Evolutionary conservation across 2,329 filamentous ascomycete species (phyloP).

Genomic region (Aspergillus sp.): DNA sequence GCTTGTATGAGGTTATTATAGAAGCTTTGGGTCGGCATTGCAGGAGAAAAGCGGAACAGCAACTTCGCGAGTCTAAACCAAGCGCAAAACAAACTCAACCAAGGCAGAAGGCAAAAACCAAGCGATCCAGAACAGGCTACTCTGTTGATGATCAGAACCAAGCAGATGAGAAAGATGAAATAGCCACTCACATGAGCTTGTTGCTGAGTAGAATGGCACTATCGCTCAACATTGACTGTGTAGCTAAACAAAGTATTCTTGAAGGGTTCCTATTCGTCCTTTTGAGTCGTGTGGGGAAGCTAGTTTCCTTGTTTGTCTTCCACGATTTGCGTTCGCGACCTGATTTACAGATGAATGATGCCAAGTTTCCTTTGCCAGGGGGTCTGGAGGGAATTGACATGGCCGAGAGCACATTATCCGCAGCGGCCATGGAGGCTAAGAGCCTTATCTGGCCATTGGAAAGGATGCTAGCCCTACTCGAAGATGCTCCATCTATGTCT

Average conservation of each 20-base stretch:
- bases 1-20: constrained; percentile 35
- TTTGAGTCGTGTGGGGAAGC: constrained; percentile 41
- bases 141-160: neutral
- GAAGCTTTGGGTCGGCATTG: constrained; percentile 30
- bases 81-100: constrained; percentile 12
- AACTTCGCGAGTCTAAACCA: constrained; percentile 1
- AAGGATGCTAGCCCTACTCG: constrained; percentile 29
- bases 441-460: constrained; percentile 41
- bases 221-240: constrained; percentile 28
- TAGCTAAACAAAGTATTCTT: constrained; percentile 36
- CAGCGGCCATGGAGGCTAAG: constrained; percentile 36
- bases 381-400: constrained; percentile 31
- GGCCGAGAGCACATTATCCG: constrained; percentile 25
- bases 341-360: constrained; percentile 24
- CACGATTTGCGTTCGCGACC: constrained; percentile 32
- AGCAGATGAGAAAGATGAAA: constrained; percentile 16
- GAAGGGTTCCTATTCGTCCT: constrained; percentile 46
- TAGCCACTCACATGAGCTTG: constrained; percentile 24
- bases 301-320: constrained; percentile 45
- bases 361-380: constrained; percentile 33
- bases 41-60: constrained; percentile 17
- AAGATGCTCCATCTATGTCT: constrained; percentile 3
- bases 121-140: constrained; percentile 4
- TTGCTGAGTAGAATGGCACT: constrained; percentile 34
- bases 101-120: constrained; percentile 14